Conservation (phyloP, 495 filamentous ascomycete genomes). For the Podospora pseudopauciseta region DNA sequence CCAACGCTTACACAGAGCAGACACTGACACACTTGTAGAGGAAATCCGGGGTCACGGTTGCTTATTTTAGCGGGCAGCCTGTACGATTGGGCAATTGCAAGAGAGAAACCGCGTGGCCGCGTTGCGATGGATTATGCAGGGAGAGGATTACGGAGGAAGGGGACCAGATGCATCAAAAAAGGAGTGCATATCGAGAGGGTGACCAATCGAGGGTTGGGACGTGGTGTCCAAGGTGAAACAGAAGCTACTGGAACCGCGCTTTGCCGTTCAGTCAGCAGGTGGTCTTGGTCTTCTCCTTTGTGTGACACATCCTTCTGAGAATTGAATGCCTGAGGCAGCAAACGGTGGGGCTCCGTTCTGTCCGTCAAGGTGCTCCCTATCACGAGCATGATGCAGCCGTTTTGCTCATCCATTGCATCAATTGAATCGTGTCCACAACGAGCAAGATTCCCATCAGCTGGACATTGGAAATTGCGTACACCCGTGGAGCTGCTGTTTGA, state of each 20-base stretch:
- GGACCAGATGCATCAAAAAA: constrained; percentile 10
- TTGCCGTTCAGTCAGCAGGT: constrained; percentile 7
- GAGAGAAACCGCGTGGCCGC: constrained; percentile 7
- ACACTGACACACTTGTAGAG: background rate
- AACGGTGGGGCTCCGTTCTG: constrained; percentile 1
- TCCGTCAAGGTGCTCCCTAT: constrained; percentile 13
- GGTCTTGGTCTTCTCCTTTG: background rate
- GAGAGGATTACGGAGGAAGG: constrained; percentile 2
- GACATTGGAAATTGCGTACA: constrained; percentile 1
- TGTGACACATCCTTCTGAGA: background rate
- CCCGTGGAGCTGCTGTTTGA: constrained; percentile 3
- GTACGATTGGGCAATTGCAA: background rate
- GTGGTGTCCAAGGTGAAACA: constrained; percentile 23
- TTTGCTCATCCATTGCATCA: constrained; percentile 12
- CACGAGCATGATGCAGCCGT: constrained; percentile 11
- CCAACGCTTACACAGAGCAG: background rate
- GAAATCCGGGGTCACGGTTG: background rate
- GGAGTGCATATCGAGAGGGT: constrained; percentile 25
- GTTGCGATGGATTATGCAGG: constrained; percentile 8
- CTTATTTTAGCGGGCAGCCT: constrained; percentile 12
- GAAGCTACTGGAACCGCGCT: constrained; percentile 21
- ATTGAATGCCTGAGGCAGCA: constrained; percentile 9
- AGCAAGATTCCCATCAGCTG: constrained; percentile 1
- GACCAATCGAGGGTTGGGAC: constrained; percentile 18
- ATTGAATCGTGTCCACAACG: constrained; percentile 12